phyloP scores from a whole-genome alignment of 192 early-diverging fungal species.

The Podochytrium sp. region DNA sequence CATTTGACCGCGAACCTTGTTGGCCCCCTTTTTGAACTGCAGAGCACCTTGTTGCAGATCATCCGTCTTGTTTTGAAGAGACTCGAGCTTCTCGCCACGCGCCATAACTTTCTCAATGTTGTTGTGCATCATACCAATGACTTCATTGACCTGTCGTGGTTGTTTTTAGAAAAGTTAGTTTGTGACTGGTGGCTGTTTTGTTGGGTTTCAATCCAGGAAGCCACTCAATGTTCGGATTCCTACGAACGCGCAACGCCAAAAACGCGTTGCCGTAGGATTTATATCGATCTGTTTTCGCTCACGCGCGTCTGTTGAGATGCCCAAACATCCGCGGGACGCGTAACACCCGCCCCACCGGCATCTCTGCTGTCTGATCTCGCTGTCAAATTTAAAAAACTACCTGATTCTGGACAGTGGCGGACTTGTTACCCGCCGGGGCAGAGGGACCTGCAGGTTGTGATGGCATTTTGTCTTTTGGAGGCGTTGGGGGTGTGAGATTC shows the following conservation, averaged over 20 bases:
- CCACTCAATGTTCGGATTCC: not conserved
- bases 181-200: not conserved
- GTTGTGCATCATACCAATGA: constrained; percentile 89
- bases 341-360: not conserved
- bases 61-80: constrained; percentile 81
- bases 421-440: not conserved
- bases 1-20: constrained; percentile 83
- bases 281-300: not conserved
- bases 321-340: too few relatives aligned
- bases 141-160: constrained; percentile 77
- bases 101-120: constrained; percentile 87
- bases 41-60: constrained; percentile 70
- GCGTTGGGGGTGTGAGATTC: not conserved
- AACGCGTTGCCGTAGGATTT: not conserved
- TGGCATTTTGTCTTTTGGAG: constrained; percentile 1
- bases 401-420: constrained; percentile 26
- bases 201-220: not conserved
- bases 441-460: not conserved
- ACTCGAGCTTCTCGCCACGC: constrained; percentile 84
- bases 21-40: constrained; percentile 80
- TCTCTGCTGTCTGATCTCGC: not conserved
- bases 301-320: not conserved
- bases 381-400: not conserved
- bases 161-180: not conserved
- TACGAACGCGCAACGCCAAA: not conserved